Conservation (phyloP, 2,329 filamentous ascomycete species). For the Botrytis deweyae region DNA sequence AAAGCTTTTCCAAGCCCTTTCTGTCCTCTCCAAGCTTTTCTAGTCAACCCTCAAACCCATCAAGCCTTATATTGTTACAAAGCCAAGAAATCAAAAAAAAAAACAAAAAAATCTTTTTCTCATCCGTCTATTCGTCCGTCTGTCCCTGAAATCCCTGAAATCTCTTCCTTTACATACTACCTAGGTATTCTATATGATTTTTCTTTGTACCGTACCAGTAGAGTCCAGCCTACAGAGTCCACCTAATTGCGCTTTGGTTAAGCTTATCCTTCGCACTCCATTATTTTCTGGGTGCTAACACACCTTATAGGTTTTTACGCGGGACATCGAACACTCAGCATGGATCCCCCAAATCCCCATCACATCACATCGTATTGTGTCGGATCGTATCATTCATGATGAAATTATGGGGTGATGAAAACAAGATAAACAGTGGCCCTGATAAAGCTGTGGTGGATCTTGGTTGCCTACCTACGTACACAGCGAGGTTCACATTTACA, state of each 20-base stretch:
- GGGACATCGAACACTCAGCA: neutral
- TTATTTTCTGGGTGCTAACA: neutral
- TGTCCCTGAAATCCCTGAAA: neutral
- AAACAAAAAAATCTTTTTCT: neutral
- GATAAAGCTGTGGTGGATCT: neutral
- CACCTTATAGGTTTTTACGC: neutral
- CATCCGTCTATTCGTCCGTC: neutral
- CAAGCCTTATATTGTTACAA: neutral
- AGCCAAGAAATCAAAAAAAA: neutral
- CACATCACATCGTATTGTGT: neutral
- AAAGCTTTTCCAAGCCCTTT: constrained; percentile 9
- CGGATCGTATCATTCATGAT: neutral
- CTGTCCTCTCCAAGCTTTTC: neutral
- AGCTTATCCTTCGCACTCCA: neutral
- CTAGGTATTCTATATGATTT: neutral
- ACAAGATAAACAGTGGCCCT: neutral
- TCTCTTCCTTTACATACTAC: neutral
- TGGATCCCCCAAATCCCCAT: neutral
- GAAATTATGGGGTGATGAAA: neutral
- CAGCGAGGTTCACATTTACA: neutral
- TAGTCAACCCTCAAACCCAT: neutral
- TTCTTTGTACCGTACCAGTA: neutral
- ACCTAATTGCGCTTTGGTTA: neutral
- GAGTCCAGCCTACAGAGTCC: neutral
- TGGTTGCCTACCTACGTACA: neutral